These are phyloP conservation scores for Trichosporon sp. DNA, from an alignment of 1,284 basidiomycete genomes.

Conservation along the genomic window DNA sequence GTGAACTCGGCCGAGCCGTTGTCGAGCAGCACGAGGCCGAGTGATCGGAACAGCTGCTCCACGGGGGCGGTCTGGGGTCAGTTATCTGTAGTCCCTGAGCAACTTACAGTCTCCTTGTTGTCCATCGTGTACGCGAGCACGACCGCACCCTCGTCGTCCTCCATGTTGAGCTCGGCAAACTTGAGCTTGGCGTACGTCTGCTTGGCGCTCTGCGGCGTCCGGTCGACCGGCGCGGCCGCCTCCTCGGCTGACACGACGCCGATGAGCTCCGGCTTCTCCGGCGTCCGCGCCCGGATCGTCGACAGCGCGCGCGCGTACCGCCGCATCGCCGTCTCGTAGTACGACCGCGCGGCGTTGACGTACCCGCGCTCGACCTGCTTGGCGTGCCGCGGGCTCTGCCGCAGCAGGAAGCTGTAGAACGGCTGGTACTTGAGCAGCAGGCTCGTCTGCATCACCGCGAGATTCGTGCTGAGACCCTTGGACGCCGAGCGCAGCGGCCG, in stretches of 20 bases:
- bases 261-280: constrained; percentile 42
- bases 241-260: constrained; percentile 35
- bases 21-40: constrained; percentile 83
- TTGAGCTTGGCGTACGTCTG: constrained; percentile 55
- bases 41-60: constrained; percentile 76
- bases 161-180: constrained; percentile 60
- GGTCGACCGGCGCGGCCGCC: constrained; percentile 27
- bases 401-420: constrained; percentile 78
- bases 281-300: constrained; percentile 62
- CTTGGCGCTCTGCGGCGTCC: constrained; percentile 51
- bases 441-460: constrained; percentile 86
- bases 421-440: constrained; percentile 78
- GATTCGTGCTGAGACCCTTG: constrained; percentile 69
- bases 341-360: constrained; percentile 73
- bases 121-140: constrained; percentile 81
- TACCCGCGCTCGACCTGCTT: constrained; percentile 88
- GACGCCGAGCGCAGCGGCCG: constrained; percentile 70
- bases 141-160: constrained; percentile 62
- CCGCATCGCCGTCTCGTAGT: constrained; percentile 93
- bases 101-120: constrained; percentile 70
- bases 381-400: constrained; percentile 75
- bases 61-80: constrained; percentile 68
- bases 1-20: constrained; percentile 86
- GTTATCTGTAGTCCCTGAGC: not conserved
- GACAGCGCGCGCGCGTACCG: constrained; percentile 79